phyloP scores from a whole-genome alignment of 345 rosid species.

The Nephelium lappaceum region DNA sequence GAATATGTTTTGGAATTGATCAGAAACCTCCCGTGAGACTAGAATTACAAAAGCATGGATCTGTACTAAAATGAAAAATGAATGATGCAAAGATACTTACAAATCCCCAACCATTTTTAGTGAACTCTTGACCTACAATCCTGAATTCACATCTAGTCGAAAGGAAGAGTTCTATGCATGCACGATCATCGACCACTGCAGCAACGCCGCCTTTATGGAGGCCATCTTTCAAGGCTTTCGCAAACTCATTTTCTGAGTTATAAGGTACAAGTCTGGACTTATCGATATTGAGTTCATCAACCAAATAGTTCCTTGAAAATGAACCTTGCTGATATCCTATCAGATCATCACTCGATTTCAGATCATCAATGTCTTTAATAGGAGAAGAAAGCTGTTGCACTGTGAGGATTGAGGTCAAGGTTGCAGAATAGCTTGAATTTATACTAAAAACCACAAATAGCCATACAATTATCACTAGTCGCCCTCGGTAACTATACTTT shows the following conservation, averaged over 20 bases:
- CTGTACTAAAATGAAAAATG: not conserved
- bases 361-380: conserved; percentile 69
- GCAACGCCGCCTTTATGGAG: conserved; percentile 79
- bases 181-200: conserved; percentile 78
- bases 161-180: conserved; percentile 85
- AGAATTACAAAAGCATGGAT: not conserved
- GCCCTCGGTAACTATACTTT: conserved; percentile 71
- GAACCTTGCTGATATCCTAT: conserved; percentile 92
- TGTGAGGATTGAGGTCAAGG: conserved; percentile 87
- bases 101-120: conserved; percentile 93
- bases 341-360: conserved; percentile 52
- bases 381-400: conserved; percentile 85
- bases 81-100: conserved; percentile 48
- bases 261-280: conserved; percentile 72
- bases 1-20: not conserved
- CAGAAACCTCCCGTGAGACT: not conserved
- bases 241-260: conserved; percentile 58
- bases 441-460: conserved; percentile 83
- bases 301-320: conserved; percentile 62
- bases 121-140: conserved; percentile 77
- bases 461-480: conserved; percentile 79
- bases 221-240: conserved; percentile 67
- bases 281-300: conserved; percentile 55
- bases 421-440: conserved; percentile 86
- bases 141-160: conserved; percentile 81